A percentile compares a stretch with the other conserved stretches of the same genome.
These are phyloP conservation scores for Coemansia sp. DNA, from an alignment of 192 early-diverging fungal genomes.

Conservation along the genomic window DNA sequence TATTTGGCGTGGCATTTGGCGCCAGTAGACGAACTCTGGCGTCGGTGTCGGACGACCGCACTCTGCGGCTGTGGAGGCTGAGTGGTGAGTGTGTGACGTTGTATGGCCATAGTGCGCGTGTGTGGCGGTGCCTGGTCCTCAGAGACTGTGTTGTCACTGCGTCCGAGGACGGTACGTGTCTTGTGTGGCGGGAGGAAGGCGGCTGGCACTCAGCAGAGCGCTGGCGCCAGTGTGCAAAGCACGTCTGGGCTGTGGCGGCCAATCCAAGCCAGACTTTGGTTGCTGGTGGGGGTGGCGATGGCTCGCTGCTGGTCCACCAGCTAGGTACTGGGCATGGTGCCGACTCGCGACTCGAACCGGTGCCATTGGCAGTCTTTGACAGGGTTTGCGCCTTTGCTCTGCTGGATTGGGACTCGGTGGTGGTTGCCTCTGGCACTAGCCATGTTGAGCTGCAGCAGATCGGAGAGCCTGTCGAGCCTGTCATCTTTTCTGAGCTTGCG, in stretches of 20 bases:
- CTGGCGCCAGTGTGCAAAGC: slow-evolving; percentile 64
- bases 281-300: slow-evolving; percentile 79
- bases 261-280: slow-evolving; percentile 51
- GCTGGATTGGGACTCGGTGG: slow-evolving; percentile 9
- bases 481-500: neutral
- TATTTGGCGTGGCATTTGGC: slow-evolving; percentile 74
- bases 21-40: slow-evolving; percentile 55
- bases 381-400: slow-evolving; percentile 52
- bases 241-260: slow-evolving; percentile 77
- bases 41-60: slow-evolving; percentile 82
- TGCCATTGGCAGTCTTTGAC: slow-evolving; percentile 13
- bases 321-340: too few species aligned
- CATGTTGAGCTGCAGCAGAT: slow-evolving; percentile 17
- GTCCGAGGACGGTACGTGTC: slow-evolving; percentile 76
- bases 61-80: slow-evolving; percentile 68
- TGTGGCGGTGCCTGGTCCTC: slow-evolving; percentile 75
- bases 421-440: slow-evolving; percentile 53
- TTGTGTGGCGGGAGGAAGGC: slow-evolving; percentile 61
- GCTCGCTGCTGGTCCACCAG: slow-evolving; percentile 52
- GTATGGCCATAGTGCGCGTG: slow-evolving; percentile 73
- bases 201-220: neutral
- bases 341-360: slow-evolving; percentile 63
- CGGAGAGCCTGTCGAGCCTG: neutral
- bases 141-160: slow-evolving; percentile 61
- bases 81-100: slow-evolving; percentile 17